Evolutionary conservation across 768 basidiomycete genomes (phyloP), one percentile per base, ranked within the genome.

Genomic region (Cytidiella melzeri): DNA sequence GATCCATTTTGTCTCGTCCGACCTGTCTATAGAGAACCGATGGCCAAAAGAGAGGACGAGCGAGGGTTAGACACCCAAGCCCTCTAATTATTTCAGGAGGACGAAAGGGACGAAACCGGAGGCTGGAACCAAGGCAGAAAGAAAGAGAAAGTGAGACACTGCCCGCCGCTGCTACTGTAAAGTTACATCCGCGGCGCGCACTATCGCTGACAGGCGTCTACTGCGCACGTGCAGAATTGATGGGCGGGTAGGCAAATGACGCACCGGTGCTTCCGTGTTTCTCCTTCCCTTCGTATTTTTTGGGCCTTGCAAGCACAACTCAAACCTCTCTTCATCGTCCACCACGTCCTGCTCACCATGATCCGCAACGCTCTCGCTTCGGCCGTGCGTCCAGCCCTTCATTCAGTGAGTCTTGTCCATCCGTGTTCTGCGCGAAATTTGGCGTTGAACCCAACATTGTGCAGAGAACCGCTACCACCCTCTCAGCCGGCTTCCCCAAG

Each of bases 401-500:
- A 79, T 48, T 69, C 77, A 7, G 85, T 87, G 54, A 24, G 81
- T 67, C 54, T 50, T 36, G 7, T 34, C 30, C 9, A 41, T n/a
- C 24, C 20, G n/a, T 11, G 25, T 25, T 20, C 25, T 21, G 13
- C 15, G 12, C 25, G 25, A 48, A n/a, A 48, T 42, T 48, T 42
- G 47, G 41, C 41, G 52, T 55, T 25, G 60, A 43, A 11, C 41
- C 49, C 51, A 48, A 20, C 36, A 15, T 15, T 7, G 47, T 47
- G 21, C 64, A 86, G 84, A 75, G 87, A 63, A 64, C 77, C 45
- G 88, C 85, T 28, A 87, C 87, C 21, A 87, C 86, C 25, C 75
- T 88, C 54, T 79, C 89, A 37, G 83, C 87, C 51, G 84, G 83
- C 26, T 89, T 86, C 69, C 84, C 89, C 54, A 82, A 75, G 66